Conservation (phyloP, 495 filamentous ascomycete species). For the Penicillium arizonense region DNA sequence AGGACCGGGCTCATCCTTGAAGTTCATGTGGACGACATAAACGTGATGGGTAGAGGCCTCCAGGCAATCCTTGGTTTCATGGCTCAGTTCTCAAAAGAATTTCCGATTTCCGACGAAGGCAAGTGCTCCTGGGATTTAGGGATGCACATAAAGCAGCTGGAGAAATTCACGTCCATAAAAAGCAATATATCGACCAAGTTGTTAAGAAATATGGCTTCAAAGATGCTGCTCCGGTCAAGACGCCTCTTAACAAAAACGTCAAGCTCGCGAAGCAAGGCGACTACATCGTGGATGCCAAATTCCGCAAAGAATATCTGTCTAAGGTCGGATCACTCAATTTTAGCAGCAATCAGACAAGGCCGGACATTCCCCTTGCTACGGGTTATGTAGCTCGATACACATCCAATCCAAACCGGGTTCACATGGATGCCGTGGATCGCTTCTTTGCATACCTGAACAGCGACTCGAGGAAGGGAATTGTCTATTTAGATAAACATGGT, state of each 20-base stretch:
- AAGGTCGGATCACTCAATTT: conserved; percentile 6
- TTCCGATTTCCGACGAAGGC: background rate
- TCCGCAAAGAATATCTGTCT: background rate
- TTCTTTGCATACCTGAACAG: background rate
- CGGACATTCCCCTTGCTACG: background rate
- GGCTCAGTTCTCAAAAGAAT: background rate
- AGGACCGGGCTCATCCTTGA: background rate
- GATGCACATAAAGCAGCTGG: background rate
- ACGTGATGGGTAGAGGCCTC: background rate
- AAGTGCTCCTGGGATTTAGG: background rate
- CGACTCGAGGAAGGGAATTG: background rate
- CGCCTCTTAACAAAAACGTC: background rate
- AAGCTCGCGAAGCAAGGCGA: background rate
- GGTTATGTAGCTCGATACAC: background rate
- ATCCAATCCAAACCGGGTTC: conserved; percentile 1
- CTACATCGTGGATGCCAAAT: background rate
- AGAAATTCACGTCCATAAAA: background rate
- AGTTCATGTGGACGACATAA: background rate
- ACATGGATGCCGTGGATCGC: conserved; percentile 3
- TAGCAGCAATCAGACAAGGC: background rate
- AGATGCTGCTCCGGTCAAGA: background rate
- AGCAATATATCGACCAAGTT: background rate
- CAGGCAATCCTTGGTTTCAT: background rate
- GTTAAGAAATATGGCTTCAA: background rate
- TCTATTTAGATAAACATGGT: background rate